Conservation (phyloP, 176 grass and related monocot genomes). For the Carex myosuroides region DNA sequence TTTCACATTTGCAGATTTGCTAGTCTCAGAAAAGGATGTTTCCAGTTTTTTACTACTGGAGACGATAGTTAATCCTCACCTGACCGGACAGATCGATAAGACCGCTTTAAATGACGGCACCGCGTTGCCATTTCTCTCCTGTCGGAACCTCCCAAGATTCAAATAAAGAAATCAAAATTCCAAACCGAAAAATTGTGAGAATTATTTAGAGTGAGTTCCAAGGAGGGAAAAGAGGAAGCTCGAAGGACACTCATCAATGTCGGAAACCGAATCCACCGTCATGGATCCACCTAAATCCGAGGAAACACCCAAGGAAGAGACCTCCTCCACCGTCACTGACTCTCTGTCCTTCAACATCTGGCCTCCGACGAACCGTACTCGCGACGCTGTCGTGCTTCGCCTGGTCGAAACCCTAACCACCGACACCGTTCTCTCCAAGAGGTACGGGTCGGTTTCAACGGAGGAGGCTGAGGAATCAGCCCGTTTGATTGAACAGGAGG, state of each 20-base stretch:
- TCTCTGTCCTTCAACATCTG: constrained; percentile 76
- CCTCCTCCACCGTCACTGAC: neutral
- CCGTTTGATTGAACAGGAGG: constrained; percentile 64
- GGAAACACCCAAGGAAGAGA: neutral
- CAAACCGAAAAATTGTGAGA: neutral
- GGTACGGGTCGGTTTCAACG: constrained; percentile 54
- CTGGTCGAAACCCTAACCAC: constrained; percentile 60
- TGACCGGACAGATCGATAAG: neutral
- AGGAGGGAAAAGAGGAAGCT: neutral
- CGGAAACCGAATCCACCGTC: constrained; percentile 7
- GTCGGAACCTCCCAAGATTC: neutral
- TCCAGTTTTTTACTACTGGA: too few relatives aligned
- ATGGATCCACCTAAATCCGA: constrained; percentile 6
- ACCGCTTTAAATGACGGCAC: neutral
- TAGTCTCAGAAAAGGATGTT: too few relatives aligned
- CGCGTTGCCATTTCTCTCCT: neutral
- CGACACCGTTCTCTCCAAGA: constrained; percentile 61
- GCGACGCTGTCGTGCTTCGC: constrained; percentile 67
- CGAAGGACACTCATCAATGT: constrained; percentile 16
- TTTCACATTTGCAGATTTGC: too few relatives aligned
- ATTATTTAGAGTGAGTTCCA: neutral
- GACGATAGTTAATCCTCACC: too few relatives aligned
- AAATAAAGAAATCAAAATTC: neutral
- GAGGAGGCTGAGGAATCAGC: constrained; percentile 49
- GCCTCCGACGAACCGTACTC: constrained; percentile 83